Conservation (phyloP, 192 early-diverging fungal species). For the Lobosporangium transversale region DNA sequence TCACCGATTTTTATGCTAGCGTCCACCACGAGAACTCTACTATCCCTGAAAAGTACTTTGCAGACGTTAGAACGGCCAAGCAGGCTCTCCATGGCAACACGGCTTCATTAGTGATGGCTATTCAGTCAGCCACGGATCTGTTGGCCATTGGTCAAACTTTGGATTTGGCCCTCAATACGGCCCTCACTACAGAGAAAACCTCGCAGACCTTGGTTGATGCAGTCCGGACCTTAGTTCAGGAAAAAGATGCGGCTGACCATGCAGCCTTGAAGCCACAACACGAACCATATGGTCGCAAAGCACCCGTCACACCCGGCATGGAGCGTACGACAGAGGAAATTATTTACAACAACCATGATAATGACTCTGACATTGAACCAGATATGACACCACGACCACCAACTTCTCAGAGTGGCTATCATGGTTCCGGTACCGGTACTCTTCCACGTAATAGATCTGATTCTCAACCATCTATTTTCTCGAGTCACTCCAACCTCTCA, state of each 20-base stretch:
- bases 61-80: conserved; percentile 71
- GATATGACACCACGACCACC: conserved; percentile 30
- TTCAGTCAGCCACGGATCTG: conserved; percentile 66
- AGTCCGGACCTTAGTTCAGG: conserved; percentile 65
- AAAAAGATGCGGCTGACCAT: conserved; percentile 56
- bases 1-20: conserved; percentile 49
- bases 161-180: conserved; percentile 58
- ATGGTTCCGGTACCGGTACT: too few species aligned
- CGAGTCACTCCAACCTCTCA: conserved; percentile 24
- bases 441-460: conserved; percentile 29
- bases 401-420: too few species aligned
- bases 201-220: conserved; percentile 66
- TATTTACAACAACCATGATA: conserved; percentile 45
- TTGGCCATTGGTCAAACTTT: conserved; percentile 66
- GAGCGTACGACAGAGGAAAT: conserved; percentile 38
- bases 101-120: conserved; percentile 67
- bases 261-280: conserved; percentile 15
- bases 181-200: conserved; percentile 64
- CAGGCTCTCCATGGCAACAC: conserved; percentile 72
- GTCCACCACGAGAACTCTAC: conserved; percentile 8
- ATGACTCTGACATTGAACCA: conserved; percentile 52
- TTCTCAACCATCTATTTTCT: conserved; percentile 44
- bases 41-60: conserved; percentile 43
- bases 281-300: conserved; percentile 23
- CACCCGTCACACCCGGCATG: conserved; percentile 21